phyloP scores from a whole-genome alignment of 768 basidiomycete species.

The Hemileccinum impolitum region DNA sequence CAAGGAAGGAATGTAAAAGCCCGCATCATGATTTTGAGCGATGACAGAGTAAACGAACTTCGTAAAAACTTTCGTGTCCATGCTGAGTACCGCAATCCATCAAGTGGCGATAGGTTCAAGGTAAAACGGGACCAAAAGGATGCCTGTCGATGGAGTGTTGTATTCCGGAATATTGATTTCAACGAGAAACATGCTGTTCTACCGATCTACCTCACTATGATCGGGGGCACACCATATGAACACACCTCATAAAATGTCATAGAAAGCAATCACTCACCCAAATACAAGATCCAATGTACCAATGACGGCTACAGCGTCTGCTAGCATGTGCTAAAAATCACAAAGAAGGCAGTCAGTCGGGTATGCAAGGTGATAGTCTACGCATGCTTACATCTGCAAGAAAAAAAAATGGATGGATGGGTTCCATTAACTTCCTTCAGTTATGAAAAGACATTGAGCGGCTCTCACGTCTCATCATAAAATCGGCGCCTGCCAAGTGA shows the following conservation, averaged over 20 bases:
- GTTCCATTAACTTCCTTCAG: slow-evolving; percentile 2
- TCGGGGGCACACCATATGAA: neutral
- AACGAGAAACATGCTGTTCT: slow-evolving; percentile 12
- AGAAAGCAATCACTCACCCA: slow-evolving; percentile 55
- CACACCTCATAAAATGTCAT: neutral
- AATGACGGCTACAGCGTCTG: slow-evolving; percentile 95
- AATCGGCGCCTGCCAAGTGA: slow-evolving; percentile 93
- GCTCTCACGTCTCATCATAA: slow-evolving; percentile 91
- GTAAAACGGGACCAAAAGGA: too few species aligned
- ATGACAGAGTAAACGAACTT: too few species aligned
- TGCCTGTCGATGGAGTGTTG: neutral
- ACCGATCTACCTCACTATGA: slow-evolving; percentile 32
- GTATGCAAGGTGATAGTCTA: neutral
- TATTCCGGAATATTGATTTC: slow-evolving; percentile 4
- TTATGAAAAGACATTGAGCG: neutral
- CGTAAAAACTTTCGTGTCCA: too few species aligned
- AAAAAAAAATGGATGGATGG: slow-evolving; percentile 2
- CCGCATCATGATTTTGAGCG: too few species aligned
- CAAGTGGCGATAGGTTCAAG: too few species aligned
- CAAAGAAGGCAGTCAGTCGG: slow-evolving; percentile 29
- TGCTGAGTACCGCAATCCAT: too few species aligned
- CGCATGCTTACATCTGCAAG: slow-evolving; percentile 36
- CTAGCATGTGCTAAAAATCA: slow-evolving; percentile 70
- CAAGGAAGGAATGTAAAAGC: too few species aligned
- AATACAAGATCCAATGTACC: slow-evolving; percentile 99